A percentile compares a stretch with the other conserved stretches of the same genome.
phyloP scores from a whole-genome alignment of 345 rosid genomes.

The Sisymbrium irio region DNA sequence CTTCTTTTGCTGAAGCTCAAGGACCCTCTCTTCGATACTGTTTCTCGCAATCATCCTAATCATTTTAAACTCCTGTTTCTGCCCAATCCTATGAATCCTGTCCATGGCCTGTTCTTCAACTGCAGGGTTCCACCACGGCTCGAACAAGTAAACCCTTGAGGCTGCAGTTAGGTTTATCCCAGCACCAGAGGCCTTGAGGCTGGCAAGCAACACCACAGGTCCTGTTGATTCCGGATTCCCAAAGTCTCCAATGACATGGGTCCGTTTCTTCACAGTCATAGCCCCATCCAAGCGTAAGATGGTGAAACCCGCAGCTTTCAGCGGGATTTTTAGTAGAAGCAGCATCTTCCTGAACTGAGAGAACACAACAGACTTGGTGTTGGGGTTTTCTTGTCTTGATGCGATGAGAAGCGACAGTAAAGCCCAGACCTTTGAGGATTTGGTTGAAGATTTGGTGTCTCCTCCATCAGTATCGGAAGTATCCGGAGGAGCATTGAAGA shows the following conservation, averaged over 20 bases:
- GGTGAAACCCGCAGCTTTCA: slow-evolving; percentile 72
- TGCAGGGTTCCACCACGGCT: slow-evolving; percentile 97
- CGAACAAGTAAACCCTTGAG: slow-evolving; percentile 65
- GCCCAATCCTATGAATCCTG: slow-evolving; percentile 81
- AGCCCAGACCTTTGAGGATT: slow-evolving; percentile 58
- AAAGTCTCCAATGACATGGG: slow-evolving; percentile 63
- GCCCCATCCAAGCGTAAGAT: slow-evolving; percentile 70
- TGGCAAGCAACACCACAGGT: slow-evolving; percentile 70
- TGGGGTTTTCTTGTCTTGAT: slow-evolving; percentile 44
- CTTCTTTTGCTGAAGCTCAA: slow-evolving; percentile 77
- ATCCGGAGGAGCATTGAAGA: slow-evolving; percentile 62
- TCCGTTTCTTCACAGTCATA: slow-evolving; percentile 64
- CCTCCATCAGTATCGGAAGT: slow-evolving; percentile 26
- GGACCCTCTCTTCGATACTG: slow-evolving; percentile 77
- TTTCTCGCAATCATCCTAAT: slow-evolving; percentile 69
- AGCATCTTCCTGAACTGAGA: slow-evolving; percentile 80
- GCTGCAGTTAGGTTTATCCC: slow-evolving; percentile 86
- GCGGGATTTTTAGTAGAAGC: slow-evolving; percentile 56
- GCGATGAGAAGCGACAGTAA: slow-evolving; percentile 55
- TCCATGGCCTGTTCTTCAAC: slow-evolving; percentile 93
- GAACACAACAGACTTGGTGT: slow-evolving; percentile 64
- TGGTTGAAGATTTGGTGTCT: slow-evolving; percentile 28
- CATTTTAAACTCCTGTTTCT: slow-evolving; percentile 58
- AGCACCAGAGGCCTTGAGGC: slow-evolving; percentile 72
- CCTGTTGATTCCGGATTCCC: slow-evolving; percentile 37